These are phyloP conservation scores for Diaporthe velutina DNA, from an alignment of 2,329 filamentous ascomycete genomes.

Conservation along the genomic window DNA sequence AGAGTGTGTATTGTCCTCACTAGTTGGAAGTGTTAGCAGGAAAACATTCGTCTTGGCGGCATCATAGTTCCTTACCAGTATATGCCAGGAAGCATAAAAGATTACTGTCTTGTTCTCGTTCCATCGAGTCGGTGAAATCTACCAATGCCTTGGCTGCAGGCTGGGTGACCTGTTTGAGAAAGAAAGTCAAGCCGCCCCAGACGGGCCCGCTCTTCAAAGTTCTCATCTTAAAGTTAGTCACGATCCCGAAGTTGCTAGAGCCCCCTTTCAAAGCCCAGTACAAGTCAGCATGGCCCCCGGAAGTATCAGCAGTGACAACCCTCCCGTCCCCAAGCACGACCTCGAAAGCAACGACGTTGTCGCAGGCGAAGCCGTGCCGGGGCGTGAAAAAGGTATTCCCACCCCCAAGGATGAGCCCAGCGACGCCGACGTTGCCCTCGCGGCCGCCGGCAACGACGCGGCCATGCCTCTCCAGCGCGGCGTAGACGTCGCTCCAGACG, in stretches of 20 bases:
- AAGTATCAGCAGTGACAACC: conserved; percentile 33
- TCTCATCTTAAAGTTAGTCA: conserved; percentile 27
- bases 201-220: neutral
- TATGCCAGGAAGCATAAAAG: neutral
- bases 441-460: conserved; percentile 45
- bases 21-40: too few relatives aligned
- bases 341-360: conserved; percentile 54
- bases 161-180: neutral
- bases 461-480: conserved; percentile 47
- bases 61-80: neutral
- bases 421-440: conserved; percentile 46
- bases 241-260: conserved; percentile 44
- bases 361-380: conserved; percentile 54
- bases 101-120: neutral
- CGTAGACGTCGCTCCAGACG: conserved; percentile 54
- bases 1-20: too few relatives aligned
- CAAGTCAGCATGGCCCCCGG: conserved; percentile 39
- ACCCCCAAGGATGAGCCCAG: conserved; percentile 46
- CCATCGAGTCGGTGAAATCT: neutral
- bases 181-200: neutral
- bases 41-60: too few relatives aligned
- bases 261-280: conserved; percentile 44
- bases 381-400: conserved; percentile 47
- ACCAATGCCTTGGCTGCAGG: neutral
- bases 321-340: conserved; percentile 56